phyloP scores from a whole-genome alignment of 2,329 filamentous ascomycete species.

The Westerdykella ornata region DNA sequence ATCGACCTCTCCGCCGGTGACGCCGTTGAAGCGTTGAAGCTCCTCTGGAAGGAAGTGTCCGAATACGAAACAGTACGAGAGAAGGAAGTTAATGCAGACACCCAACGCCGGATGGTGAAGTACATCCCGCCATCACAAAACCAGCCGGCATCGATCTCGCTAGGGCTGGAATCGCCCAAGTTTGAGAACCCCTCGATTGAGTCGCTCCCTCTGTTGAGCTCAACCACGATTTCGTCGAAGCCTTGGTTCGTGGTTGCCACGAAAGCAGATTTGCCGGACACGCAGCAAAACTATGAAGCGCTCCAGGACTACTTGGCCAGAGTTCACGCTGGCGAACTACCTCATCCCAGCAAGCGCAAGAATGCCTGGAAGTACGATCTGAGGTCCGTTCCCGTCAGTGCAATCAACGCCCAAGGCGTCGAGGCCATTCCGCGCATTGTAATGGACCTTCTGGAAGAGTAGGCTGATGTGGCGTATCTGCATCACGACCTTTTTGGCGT shows the following conservation, averaged over 20 bases:
- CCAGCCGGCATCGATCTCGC: neutral
- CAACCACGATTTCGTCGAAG: slow-evolving; percentile 79
- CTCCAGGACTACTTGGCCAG: slow-evolving; percentile 64
- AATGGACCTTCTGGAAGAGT: slow-evolving; percentile 53
- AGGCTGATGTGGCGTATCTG: slow-evolving; percentile 9
- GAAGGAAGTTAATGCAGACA: slow-evolving; percentile 59
- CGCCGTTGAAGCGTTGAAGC: slow-evolving; percentile 68
- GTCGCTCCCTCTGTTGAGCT: slow-evolving; percentile 43
- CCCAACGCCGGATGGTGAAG: slow-evolving; percentile 55
- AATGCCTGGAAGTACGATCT: slow-evolving; percentile 55
- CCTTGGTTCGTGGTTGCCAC: slow-evolving; percentile 96
- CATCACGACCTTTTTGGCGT: no score
- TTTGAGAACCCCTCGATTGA: slow-evolving; percentile 18
- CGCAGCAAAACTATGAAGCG: slow-evolving; percentile 66
- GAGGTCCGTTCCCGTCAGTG: slow-evolving; percentile 76
- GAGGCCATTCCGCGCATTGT: slow-evolving; percentile 67
- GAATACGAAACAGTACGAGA: slow-evolving; percentile 79
- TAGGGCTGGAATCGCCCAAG: slow-evolving; percentile 6
- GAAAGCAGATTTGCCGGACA: slow-evolving; percentile 77
- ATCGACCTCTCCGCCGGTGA: slow-evolving; percentile 76
- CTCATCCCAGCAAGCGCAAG: slow-evolving; percentile 65
- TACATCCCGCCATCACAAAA: slow-evolving; percentile 34
- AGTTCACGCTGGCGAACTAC: slow-evolving; percentile 55
- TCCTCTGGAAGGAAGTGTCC: slow-evolving; percentile 84
- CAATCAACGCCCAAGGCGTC: slow-evolving; percentile 79